Evolutionary conservation across 164 flowering plant species (phyloP), one percentile per base, ranked within the genome.

Genomic region (Annona cherimola): DNA sequence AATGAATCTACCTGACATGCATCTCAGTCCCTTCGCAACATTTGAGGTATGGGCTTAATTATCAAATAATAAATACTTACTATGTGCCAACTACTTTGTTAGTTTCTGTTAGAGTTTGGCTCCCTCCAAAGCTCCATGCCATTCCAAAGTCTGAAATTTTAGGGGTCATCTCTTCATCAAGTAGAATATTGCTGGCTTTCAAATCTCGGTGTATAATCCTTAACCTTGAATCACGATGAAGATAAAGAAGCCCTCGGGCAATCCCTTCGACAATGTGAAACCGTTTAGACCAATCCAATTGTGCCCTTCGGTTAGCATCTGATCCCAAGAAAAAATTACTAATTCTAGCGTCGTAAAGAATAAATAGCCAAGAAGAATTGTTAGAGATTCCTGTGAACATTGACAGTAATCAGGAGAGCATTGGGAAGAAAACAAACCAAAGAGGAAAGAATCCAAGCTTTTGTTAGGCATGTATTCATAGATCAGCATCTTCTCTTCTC

Each of bases 91-190:
- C 82, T 11, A 79, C 67, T 54, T 45, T 70, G 9, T 8, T 77
- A 7, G 82, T 77, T 2, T 61, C 74, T 3, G 55, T 77, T 41
- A 68, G 63, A 45, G 73, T 75, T 73, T 81, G 78, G 39, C 78
- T 73, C 1, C 42, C 57, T 2, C 42, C 68, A 63, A 83, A 79
- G 45, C 78, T 70, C 70, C 69, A 79, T 16, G 87, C 85, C 80
- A 79, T 74, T 26, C 87, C 85, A 73, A 85, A 83, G 69, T 85
- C 84, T 45, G 88, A 59, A 41, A 85, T 82, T 62, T 82, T 83
- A 0, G 85, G 76, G 20, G 72, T 79, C 85, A 82, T 76, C 2
- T 80, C 72, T n/a, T 3, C 64, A 42, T 82, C 84, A 9, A 85
- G 50, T 5, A 83, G 69, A 60, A 85, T 61, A 45, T 83, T 85